Evolutionary conservation across 331 rosid genomes (phyloP), one percentile per base, ranked within the genome.

Genomic region (Cydonia oblonga): DNA sequence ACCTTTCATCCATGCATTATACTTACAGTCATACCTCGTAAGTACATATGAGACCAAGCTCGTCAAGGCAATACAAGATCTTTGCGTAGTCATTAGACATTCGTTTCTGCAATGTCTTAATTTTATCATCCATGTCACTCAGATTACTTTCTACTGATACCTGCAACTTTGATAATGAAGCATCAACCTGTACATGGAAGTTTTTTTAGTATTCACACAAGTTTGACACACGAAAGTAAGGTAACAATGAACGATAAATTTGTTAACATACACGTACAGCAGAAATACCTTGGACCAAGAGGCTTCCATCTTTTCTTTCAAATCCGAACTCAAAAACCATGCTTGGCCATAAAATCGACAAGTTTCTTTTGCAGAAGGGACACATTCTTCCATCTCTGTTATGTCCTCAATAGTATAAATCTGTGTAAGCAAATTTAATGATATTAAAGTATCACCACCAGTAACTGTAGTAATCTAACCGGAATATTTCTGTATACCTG

Each of bases 31-130:
- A 59, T 85, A 93, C 98, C 98, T 93, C 98, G 71, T 85, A 84
- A 71, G 97, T 87, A 80, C 98, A 91, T 10, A 86, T 46, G 58
- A 89, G 85, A 74, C 98, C 98, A 64, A 91, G 96, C 64, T 91
- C 88, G 23, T 93, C 92, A 35, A 91, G 88, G 74, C 97, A 93
- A 83, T 93, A 83, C 66, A 83, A 79, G 56, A 84, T 79, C 81
- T 84, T 86, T 10, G 86, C 78, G 54, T 78, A 87, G 72, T 89
- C 90, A 68, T 75, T 87, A 52, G 85, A 81, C 82, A 93, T 75
- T 42, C 84, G 80, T 71, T 80, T 89, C 62, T 54, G 86, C 69
- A 91, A 26, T 22, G 71, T 59, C 87, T 81, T 86, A 53, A 89
- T 73, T 82, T 77, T 89, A 62, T 76, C 63, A 25, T 82, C 87